A percentile compares a stretch with the other conserved stretches of the same genome.
phyloP scores from a whole-genome alignment of 495 filamentous ascomycete genomes.

The Echria macrotheca region DNA sequence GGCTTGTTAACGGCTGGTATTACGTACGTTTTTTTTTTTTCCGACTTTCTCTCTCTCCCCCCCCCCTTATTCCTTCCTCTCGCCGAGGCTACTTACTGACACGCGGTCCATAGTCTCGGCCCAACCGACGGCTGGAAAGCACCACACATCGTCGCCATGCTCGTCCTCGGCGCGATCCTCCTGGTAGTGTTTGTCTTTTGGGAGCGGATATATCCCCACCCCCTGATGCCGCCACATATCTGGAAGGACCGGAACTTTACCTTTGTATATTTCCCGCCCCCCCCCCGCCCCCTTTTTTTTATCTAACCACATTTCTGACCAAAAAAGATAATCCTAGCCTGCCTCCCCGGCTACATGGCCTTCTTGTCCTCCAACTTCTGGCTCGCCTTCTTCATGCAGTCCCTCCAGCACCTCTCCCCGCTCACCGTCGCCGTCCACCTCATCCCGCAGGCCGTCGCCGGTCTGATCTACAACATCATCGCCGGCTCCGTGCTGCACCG shows the following conservation, averaged over 20 bases:
- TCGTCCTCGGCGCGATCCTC: constrained; percentile 53
- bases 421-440: constrained; percentile 51
- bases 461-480: constrained; percentile 44
- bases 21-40: constrained; percentile 48
- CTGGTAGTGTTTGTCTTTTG: constrained; percentile 55
- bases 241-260: constrained; percentile 51
- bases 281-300: no score
- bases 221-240: constrained; percentile 52
- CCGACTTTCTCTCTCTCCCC: no score
- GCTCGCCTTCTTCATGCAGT: constrained; percentile 53
- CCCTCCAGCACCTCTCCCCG: constrained; percentile 41
- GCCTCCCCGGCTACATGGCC: constrained; percentile 48
- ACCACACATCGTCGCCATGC: constrained; percentile 55
- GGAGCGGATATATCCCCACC: constrained; percentile 47
- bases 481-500: constrained; percentile 45
- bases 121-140: constrained; percentile 54
- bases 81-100: constrained; percentile 10
- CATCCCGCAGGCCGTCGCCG: constrained; percentile 50
- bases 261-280: constrained; percentile 39
- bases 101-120: no score
- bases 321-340: constrained; percentile 44
- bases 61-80: no score
- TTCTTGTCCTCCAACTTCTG: constrained; percentile 49
- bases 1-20: constrained; percentile 59
- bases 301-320: constrained; percentile 10